A percentile compares a stretch with the other conserved stretches of the same genome.
Conservation (phyloP, 495 filamentous ascomycete species). For the Melanomma pulvis-pyrius region DNA sequence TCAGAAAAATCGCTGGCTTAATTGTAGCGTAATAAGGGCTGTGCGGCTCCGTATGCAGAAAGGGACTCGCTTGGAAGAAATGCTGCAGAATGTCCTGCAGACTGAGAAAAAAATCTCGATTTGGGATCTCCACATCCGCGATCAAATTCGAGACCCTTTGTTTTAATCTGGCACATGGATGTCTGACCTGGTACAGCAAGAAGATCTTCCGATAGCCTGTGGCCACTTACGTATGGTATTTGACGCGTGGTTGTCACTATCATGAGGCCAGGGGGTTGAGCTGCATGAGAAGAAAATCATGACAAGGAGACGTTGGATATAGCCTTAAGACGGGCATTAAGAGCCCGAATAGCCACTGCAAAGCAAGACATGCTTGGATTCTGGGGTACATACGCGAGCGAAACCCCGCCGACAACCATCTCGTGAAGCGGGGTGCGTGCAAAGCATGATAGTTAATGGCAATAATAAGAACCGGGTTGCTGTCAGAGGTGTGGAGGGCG, state of each 20-base stretch:
- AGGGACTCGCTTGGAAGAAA: background rate
- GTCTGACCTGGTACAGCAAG: conserved; percentile 2
- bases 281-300: background rate
- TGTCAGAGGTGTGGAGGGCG: background rate
- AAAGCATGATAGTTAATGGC: conserved; percentile 3
- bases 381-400: conserved; percentile 36
- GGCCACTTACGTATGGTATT: background rate
- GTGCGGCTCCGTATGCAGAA: conserved; percentile 29
- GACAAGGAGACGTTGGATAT: conserved; percentile 7
- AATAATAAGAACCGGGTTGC: conserved; percentile 18
- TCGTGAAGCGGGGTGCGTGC: conserved; percentile 19
- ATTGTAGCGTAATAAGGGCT: conserved; percentile 17
- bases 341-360: conserved; percentile 17
- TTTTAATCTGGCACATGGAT: background rate
- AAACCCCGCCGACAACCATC: conserved; percentile 1
- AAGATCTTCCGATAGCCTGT: conserved; percentile 3
- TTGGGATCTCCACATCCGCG: background rate
- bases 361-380: conserved; percentile 16
- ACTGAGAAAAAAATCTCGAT: background rate
- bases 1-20: conserved; percentile 2
- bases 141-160: background rate
- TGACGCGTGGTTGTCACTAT: background rate
- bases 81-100: background rate
- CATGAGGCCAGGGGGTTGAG: background rate
- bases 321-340: conserved; percentile 33